Percentiles rank a stretch among this genome's conserved stretches.
phyloP scores from a whole-genome alignment of 345 rosid genomes.

The Gossypium stocksii region DNA sequence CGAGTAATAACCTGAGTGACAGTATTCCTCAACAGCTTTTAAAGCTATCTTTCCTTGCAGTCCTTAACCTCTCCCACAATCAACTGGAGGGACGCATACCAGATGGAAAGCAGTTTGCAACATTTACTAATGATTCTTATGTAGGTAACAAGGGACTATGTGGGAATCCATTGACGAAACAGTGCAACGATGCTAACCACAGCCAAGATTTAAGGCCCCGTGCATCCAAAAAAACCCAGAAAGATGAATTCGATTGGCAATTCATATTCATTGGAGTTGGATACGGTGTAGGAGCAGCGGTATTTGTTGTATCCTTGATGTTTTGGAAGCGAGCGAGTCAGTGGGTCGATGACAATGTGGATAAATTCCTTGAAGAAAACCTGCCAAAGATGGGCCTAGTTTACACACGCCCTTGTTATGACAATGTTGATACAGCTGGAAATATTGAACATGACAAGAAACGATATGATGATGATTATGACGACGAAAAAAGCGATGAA shows the following conservation, averaged over 20 bases:
- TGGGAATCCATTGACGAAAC: constrained; percentile 17
- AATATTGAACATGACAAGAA: constrained; percentile 16
- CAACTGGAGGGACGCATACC: constrained; percentile 29
- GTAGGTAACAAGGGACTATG: constrained; percentile 28
- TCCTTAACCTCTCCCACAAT: constrained; percentile 38
- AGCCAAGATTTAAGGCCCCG: not conserved
- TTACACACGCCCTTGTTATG: constrained; percentile 30
- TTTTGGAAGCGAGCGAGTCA: constrained; percentile 28
- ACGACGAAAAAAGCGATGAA: constrained; percentile 3
- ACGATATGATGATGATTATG: constrained; percentile 16
- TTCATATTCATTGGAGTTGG: constrained; percentile 45
- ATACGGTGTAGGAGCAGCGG: constrained; percentile 50
- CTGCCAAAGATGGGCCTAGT: constrained; percentile 44
- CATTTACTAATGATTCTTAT: constrained; percentile 23
- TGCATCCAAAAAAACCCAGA: not conserved
- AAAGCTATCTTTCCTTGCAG: constrained; percentile 22
- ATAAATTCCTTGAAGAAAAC: constrained; percentile 33
- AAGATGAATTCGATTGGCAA: constrained; percentile 34
- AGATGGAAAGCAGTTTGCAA: constrained; percentile 12
- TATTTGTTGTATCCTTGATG: constrained; percentile 33
- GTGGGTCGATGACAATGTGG: constrained; percentile 30
- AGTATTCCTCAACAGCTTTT: constrained; percentile 26
- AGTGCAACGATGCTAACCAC: not conserved
- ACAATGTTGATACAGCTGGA: constrained; percentile 31
- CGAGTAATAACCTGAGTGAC: constrained; percentile 20